These are phyloP conservation scores for Tylopilus plumbeoviolaceoides DNA, from an alignment of 768 basidiomycete genomes.

Conservation along the genomic window DNA sequence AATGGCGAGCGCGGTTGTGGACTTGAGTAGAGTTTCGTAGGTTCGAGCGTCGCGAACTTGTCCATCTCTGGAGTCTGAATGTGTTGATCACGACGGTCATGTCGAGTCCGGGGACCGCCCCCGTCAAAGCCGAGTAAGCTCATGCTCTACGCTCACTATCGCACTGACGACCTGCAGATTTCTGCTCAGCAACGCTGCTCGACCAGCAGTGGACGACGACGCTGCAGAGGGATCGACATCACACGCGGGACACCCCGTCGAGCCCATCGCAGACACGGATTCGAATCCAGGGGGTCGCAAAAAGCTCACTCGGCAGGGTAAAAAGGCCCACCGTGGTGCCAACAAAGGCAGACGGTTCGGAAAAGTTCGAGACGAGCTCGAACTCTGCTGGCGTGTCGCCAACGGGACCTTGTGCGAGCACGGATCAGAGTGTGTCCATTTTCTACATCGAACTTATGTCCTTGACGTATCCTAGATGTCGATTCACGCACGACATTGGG, in stretches of 20 bases:
- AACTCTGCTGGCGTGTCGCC: conserved; percentile 80
- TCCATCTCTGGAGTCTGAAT: conserved; percentile 49
- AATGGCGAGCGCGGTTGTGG: conserved; percentile 18
- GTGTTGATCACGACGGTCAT: background rate
- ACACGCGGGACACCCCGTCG: conserved; percentile 18
- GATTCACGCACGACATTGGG: conserved; percentile 72
- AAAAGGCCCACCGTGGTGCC: conserved; percentile 70
- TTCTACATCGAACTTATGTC: background rate
- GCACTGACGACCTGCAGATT: conserved; percentile 32
- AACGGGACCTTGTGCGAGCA: conserved; percentile 66
- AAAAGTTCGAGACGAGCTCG: conserved; percentile 72
- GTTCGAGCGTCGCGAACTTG: conserved; percentile 83
- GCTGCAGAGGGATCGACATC: conserved; percentile 60
- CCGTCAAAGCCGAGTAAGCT: conserved; percentile 49
- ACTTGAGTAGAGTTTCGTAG: conserved; percentile 50
- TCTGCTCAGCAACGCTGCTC: conserved; percentile 30
- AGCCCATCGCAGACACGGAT: conserved; percentile 33
- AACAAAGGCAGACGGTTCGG: conserved; percentile 83
- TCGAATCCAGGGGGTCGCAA: conserved; percentile 28
- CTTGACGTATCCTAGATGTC: conserved; percentile 48
- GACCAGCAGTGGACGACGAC: conserved; percentile 46
- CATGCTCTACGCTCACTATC: background rate
- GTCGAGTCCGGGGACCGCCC: conserved; percentile 42
- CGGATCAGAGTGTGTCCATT: conserved; percentile 51
- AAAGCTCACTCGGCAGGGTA: conserved; percentile 57